Evolutionary conservation across 352 stramenopile species (phyloP).

Genomic region (Pythium rishiriense): DNA sequence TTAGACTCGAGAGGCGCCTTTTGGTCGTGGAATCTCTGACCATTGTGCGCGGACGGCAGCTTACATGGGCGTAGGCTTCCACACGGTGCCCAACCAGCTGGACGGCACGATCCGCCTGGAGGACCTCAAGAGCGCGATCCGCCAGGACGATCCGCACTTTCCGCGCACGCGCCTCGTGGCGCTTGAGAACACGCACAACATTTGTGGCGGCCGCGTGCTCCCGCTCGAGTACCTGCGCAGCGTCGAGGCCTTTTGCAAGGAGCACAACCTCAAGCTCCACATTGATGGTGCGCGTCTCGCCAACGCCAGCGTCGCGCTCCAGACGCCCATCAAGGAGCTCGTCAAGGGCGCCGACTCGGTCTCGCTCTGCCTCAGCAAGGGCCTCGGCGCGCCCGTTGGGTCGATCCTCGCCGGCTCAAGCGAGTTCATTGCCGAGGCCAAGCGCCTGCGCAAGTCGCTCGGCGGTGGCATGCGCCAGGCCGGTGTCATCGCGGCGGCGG

Average conservation of each 20-base stretch:
- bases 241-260: constrained; percentile 68
- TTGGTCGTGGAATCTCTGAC: no score
- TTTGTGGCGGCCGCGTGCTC: constrained; percentile 91
- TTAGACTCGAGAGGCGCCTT: no score
- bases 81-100: constrained; percentile 79
- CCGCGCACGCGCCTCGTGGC: constrained; percentile 88
- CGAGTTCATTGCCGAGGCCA: constrained; percentile 89
- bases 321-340: constrained; percentile 69
- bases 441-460: constrained; percentile 93
- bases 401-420: constrained; percentile 91
- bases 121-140: constrained; percentile 79
- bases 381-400: constrained; percentile 93
- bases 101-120: constrained; percentile 87
- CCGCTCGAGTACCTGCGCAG: constrained; percentile 79
- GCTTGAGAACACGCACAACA: constrained; percentile 99
- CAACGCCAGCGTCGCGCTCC: constrained; percentile 91
- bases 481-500: constrained; percentile 92
- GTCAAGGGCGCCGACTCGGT: constrained; percentile 89
- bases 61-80: constrained; percentile 90
- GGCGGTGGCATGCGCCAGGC: constrained; percentile 97
- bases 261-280: constrained; percentile 90
- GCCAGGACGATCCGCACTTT: constrained; percentile 76
- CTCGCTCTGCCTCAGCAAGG: constrained; percentile 96
- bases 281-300: constrained; percentile 96
- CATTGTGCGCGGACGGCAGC: no score